Evolutionary conservation across 2,329 filamentous ascomycete species (phyloP), one percentile per base, ranked within the genome.

Genomic region (Graphilbum ipis-grandicollis): DNA sequence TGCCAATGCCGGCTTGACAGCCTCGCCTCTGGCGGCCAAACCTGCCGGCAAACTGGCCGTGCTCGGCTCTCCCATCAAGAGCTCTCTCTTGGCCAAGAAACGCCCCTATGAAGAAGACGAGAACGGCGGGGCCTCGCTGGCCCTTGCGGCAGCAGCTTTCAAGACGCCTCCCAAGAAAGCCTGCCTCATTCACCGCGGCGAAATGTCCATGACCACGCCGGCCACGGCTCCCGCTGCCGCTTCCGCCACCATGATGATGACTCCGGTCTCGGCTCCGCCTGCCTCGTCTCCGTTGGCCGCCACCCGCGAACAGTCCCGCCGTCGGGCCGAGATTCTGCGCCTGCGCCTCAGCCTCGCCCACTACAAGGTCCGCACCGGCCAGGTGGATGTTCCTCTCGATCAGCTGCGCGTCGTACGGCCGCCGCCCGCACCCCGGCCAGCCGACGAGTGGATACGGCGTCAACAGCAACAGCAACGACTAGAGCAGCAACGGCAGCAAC

Each of bases 331-430:
- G 49, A 68, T 73, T 34, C 60, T 85, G 32, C 68, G 68, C 36
- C 64, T 82, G 9, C 68, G 79, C n/a, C 68, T 86, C 14, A 65
- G 69, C 21, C 66, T 84, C 17, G 80, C 78, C 13, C 69, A 68
- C 49, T 85, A 84, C 62, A 85, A 85, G 56, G 63, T 86, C 45
- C 68, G 66, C 39, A 85, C 79, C 2, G 74, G 79, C 41, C 80
- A 86, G 54, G 67, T 73, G 37, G 59, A 68, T 39, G 63, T 80
- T 21, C 75, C 78, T 2, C 65, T 82, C 42, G 62, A 73, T 38
- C 56, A 69, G 33, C 60, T 84, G 17, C 59, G 73, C 47, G 50
- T 59, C 34, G 53, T 56, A 22, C 54, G 52, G 5, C 23, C 39
- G 1, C 22, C 37, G 3, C 15, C 22, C 15, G 9, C 23, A 8